phyloP scores from a whole-genome alignment of 305 asterid genomes.

The Ajuga reptans region DNA sequence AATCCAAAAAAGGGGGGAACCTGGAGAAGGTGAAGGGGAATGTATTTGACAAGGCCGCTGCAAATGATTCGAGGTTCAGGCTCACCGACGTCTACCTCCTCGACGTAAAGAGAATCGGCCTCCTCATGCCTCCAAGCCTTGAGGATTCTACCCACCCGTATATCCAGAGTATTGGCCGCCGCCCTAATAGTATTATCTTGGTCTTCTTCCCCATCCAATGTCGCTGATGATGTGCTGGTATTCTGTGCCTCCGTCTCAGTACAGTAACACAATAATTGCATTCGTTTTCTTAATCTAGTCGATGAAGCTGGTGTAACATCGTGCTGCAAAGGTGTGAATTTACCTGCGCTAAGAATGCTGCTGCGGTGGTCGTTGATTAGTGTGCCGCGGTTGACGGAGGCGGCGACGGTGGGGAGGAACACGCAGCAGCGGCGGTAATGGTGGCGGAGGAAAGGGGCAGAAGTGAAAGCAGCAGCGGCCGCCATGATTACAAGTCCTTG shows the following conservation, averaged over 20 bases:
- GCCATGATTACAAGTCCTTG: slow-evolving; percentile 16
- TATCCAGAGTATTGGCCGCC: slow-evolving; percentile 65
- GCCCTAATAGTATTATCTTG: slow-evolving; percentile 32
- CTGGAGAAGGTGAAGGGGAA: slow-evolving; percentile 64
- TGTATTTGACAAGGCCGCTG: slow-evolving; percentile 78
- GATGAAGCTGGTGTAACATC: not conserved
- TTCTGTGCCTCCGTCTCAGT: slow-evolving; percentile 25
- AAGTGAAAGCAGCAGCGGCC: slow-evolving; percentile 23
- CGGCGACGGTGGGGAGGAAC: slow-evolving; percentile 3
- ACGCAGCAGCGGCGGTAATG: slow-evolving; percentile 18
- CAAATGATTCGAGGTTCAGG: slow-evolving; percentile 79
- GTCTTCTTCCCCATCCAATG: slow-evolving; percentile 9
- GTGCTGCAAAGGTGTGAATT: slow-evolving; percentile 10
- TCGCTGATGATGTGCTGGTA: not conserved
- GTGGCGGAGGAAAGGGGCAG: slow-evolving; percentile 24
- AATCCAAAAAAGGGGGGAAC: slow-evolving; percentile 18
- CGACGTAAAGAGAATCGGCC: slow-evolving; percentile 91
- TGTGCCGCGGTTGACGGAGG: slow-evolving; percentile 1
- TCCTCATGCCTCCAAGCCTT: slow-evolving; percentile 86
- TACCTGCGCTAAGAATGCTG: not conserved
- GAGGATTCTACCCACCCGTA: slow-evolving; percentile 65
- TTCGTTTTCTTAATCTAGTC: not conserved
- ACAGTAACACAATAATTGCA: slow-evolving; percentile 28
- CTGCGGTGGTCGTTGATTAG: not conserved
- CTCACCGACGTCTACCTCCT: slow-evolving; percentile 93